Evolutionary conservation across 75 land plant species (phyloP), one percentile per base, ranked within the genome.

Genomic region (Selaginella tamariscina): DNA sequence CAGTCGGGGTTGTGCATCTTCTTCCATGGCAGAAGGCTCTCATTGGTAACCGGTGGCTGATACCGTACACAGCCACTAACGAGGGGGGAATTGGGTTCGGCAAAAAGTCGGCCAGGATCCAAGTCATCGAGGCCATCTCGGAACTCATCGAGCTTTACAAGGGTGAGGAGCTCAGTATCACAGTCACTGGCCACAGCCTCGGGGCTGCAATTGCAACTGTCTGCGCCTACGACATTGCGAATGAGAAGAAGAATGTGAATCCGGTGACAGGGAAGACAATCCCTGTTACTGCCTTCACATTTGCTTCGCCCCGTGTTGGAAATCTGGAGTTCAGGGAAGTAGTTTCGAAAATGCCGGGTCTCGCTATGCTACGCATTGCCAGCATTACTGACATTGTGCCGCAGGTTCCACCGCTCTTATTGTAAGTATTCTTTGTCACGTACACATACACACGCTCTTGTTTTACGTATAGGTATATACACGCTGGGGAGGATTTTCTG

Each of bases 161-260:
- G 62, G 62, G 23, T n/a, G 62, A 59, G 8, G 62, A 59, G 27
- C 24, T 59, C 8, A 59, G 62, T n/a, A 59, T 59, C 26, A 59
- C 62, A 9, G 62, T 59, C 18, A 59, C 26, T 5, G 62, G 62
- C 5, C 62, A 59, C 26, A 59, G 62, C 62, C 62, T 59, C 8
- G 62, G 62, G 8, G 62, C 62, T 5, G 62, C 62, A 2, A 21
- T 59, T 8, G 62, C 62, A 2, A 59, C 62, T n/a, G 27, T 59
- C 8, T 59, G 62, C 62, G 62, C 62, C 26, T 59, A 59, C 26
- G 62, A 59, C 26, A 59, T 59, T n/a, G 62, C 62, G 8, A 59
- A 59, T n/a, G 62, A 59, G 26, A 59, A 27, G 62, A 59, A 21
- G 27, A 59, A 59, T n/a, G 8, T 2, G 21, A 59, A 27, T 59